Base-by-base conservation (phyloP, 1,284 basidiomycete species). In the Puccinia coronata region DNA sequence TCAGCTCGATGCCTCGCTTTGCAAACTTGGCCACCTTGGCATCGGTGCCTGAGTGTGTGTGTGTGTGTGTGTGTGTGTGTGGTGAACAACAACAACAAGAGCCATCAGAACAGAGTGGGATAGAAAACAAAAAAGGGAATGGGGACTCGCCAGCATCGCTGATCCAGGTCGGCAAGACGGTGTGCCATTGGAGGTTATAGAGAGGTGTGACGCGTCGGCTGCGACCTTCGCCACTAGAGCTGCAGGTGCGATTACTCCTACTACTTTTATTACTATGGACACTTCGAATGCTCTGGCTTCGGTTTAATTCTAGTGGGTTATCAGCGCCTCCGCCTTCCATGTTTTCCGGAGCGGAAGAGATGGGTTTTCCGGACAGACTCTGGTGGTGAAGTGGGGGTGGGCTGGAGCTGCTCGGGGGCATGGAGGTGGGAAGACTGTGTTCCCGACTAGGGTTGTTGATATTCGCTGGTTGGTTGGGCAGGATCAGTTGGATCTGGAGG, bases 101-200 rank as follows among this genome's bases (percentile, higher is more conserved):
- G n/a, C n/a, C n/a, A n/a, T n/a, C n/a, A n/a, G n/a, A n/a, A n/a
- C n/a, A n/a, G n/a, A n/a, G n/a, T n/a, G n/a, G n/a, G n/a, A 9
- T 31, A 12, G 31, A 23, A 41, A 16, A 31, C 23, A 53, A 57
- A 69, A 67, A 72, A 14, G 16, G 11, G 14, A 36, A 20, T 23
- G n/a, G 23, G 25, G 71, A 41, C 70, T 57, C 41, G 82, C 81
- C 83, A 0, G 94, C 94, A 84, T 96, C 94, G 43, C 94, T 91
- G 80, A 97, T 92, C 41, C 92, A 91, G 82, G 96, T 96, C 14
- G 94, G 92, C 88, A 96, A 90, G 81, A 98, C 93, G 83, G 93
- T 94, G 87, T 99, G 96, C 1, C 92, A 93, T 78, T 93, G 92
- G 47, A 98, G 89, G 84, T 96, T 98, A 88, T 97, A 98, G 20